Evolutionary conservation across 768 basidiomycete species (phyloP), one percentile per base, ranked within the genome.

Genomic region (Amyloporia xantha): DNA sequence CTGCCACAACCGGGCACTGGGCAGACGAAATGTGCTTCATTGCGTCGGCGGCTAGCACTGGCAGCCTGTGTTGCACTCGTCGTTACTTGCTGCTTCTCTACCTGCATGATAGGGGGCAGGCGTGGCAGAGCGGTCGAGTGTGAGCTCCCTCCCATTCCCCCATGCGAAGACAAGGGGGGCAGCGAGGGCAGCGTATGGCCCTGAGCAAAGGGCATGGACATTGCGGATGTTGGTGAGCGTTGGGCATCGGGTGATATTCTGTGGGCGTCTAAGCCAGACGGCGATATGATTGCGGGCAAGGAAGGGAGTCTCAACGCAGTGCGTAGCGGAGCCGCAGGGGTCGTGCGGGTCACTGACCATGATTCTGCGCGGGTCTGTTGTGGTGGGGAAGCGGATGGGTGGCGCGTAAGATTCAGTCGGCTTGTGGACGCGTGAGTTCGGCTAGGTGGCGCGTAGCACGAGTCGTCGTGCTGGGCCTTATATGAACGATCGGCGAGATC

Each of bases 21-120:
- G 51, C 67, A 68, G 42, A 83, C 77, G 67, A 95, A 96, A 59
- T 90, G 82, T 0, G 93, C 93, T 63, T 92, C 90, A 61, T 93
- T 94, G 59, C 91, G 76, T 43, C 93, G 73, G 47, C 93, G 75
- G 64, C 86, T 92, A 44, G 88, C 88, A 63, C 90, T 92, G 11
- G 93, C 93, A 2, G 87, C 76, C 66, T 94, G 91, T 1, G 93
- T 97, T 21, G 93, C 93, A 13, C 85, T 85, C 19, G 93, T 95
- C 36, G 93, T 97, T 26, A 97, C 93, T 67, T 91, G 90, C 70
- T 91, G 86, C 69, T 91, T 92, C 70, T 92, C 90, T 44, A 92
- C 90, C 67, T 91, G 89, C 26, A 90, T 69, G 61, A 92, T 91
- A 41, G 87, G 90, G 33, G 90, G 90, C 3, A 92, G 73, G 38